Evolutionary conservation across 1,139 yeast genomes (phyloP).

Genomic region (Scheffersomyces segobiensis): DNA sequence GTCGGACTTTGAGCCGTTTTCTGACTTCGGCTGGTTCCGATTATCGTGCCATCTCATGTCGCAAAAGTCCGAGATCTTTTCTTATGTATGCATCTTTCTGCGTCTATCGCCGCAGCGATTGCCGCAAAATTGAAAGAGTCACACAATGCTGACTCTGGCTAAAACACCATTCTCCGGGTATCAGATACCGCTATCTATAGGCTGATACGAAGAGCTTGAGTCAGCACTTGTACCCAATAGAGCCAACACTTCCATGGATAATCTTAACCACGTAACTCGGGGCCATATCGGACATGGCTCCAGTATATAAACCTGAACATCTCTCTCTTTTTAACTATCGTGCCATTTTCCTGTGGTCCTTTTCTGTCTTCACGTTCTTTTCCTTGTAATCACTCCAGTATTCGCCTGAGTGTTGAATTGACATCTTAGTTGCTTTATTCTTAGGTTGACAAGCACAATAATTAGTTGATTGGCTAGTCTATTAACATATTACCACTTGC

Average conservation of each 20-base stretch:
- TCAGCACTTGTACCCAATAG: background rate
- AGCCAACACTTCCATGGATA: background rate
- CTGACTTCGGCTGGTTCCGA: background rate
- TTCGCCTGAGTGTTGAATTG: background rate
- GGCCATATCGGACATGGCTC: background rate
- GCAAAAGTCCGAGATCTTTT: slow-evolving; percentile 1
- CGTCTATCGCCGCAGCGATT: background rate
- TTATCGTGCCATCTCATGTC: background rate
- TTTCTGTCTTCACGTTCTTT: background rate
- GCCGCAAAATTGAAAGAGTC: background rate
- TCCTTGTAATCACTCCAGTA: background rate
- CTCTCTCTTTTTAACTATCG: background rate
- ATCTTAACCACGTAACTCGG: background rate
- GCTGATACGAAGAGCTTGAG: background rate
- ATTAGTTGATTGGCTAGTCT: too few species aligned
- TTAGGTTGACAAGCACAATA: background rate
- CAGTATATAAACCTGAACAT: background rate
- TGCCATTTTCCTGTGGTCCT: background rate
- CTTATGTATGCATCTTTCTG: background rate
- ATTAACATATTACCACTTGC: too few species aligned
- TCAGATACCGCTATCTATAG: background rate
- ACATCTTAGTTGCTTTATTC: background rate
- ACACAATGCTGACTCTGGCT: background rate
- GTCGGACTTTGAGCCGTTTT: background rate
- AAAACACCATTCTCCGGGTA: background rate